Base-by-base conservation (phyloP, 257 asterid genomes). In the Vinca minor region DNA sequence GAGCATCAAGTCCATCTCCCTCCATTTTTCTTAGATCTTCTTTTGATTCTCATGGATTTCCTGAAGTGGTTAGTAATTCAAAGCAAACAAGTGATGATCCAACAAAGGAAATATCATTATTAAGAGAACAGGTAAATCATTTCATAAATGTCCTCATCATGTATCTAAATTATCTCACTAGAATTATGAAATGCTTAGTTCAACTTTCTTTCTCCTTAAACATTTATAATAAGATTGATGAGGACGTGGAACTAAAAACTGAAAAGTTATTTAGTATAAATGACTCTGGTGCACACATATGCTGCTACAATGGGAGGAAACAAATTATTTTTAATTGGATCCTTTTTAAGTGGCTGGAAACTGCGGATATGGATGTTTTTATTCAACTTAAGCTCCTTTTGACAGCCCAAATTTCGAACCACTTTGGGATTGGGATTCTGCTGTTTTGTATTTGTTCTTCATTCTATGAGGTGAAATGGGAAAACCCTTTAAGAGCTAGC, bases 81-180 rank as follows among this genome's bases (percentile, higher is more conserved):
- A 78, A 82, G 66, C 80, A 64, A 61, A 71, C 76, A 71, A 71
- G 65, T 39, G 83, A 76, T 21, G 72, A 71, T 53, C 76, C 79
- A 49, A 49, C 55, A 34, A 77, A 78, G 52, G 95, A 86, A 74
- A 73, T 86, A 64, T 76, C 81, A 20, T 62, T 79, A 46, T 69
- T 84, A 47, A 80, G 74, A 71, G 85, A 84, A 66, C 95, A 80
- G 87, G 95, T 86, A 74, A 70, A 68, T n/a, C 11, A 20, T 60
- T 67, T 18, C 29, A 21, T 34, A 23, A 55, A 66, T 8, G 6
- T 17, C 57, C 46, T 45, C 21, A 15, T 44, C 5, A 44, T 47
- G 23, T 15, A 26, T 14, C 56, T 31, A 52, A 23, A 39, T 20
- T 25, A 8, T 38, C 53, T 32, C 12, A 14, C 61, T 35, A 35